Percentiles rank a stretch among this genome's conserved stretches.
These are phyloP conservation scores for Pseudogymnoascus sp. DNA, from an alignment of 2,329 filamentous ascomycete species.

Conservation along the genomic window DNA sequence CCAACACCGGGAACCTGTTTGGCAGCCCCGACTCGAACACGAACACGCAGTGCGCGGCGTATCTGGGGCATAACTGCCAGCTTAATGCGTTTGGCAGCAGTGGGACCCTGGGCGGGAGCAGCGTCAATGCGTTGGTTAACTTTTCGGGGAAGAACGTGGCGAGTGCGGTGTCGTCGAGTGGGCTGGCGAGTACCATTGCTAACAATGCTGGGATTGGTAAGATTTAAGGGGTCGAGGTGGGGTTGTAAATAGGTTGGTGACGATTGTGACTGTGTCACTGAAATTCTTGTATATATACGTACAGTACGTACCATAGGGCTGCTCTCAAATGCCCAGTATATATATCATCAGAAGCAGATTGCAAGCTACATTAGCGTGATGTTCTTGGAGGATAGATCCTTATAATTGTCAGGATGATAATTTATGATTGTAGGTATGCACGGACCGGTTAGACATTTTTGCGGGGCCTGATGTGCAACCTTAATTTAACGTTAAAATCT, in stretches of 20 bases:
- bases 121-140: slow-evolving; percentile 24
- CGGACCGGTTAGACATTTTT: not conserved
- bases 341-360: not conserved
- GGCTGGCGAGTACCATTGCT: slow-evolving; percentile 25
- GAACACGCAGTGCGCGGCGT: slow-evolving; percentile 14
- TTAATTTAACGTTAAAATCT: slow-evolving; percentile 1
- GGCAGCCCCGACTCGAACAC: slow-evolving; percentile 15
- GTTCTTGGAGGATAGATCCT: not conserved
- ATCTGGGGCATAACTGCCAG: slow-evolving; percentile 17
- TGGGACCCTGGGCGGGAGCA: slow-evolving; percentile 24
- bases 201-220: slow-evolving; percentile 27
- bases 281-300: not conserved
- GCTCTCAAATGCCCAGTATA: not conserved
- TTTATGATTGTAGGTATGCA: not conserved
- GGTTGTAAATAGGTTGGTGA: not conserved
- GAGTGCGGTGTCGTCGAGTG: slow-evolving; percentile 19
- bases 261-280: not conserved
- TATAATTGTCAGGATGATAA: too few species aligned
- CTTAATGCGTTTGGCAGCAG: slow-evolving; percentile 18
- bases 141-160: slow-evolving; percentile 27
- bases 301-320: not conserved
- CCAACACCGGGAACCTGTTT: slow-evolving; percentile 12
- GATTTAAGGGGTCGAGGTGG: slow-evolving; percentile 10
- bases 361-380: not conserved
- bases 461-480: not conserved